phyloP scores from a whole-genome alignment of 805 yeast genomes.

The Nakazawaea anatomiae region DNA sequence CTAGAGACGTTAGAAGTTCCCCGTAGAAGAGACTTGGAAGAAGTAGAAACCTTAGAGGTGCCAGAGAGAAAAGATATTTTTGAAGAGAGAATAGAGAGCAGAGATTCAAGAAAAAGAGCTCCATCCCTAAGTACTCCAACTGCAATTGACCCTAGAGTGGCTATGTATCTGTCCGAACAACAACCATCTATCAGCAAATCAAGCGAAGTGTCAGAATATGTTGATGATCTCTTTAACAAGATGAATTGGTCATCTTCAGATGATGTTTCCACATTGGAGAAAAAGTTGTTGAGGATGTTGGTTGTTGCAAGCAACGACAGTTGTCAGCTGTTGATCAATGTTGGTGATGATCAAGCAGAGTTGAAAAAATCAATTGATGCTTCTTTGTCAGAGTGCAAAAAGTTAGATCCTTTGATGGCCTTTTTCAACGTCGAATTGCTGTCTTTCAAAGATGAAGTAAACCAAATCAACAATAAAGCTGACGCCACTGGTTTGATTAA shows the following conservation, averaged over 20 bases:
- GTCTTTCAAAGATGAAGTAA: slow-evolving; percentile 61
- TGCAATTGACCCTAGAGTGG: slow-evolving; percentile 1
- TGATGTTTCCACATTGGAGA: slow-evolving; percentile 51
- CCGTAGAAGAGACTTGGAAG: neutral
- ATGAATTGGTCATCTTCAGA: slow-evolving; percentile 72
- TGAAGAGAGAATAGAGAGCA: neutral
- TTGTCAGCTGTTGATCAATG: slow-evolving; percentile 46
- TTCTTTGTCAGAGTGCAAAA: slow-evolving; percentile 48
- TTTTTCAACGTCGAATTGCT: slow-evolving; percentile 56
- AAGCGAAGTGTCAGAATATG: slow-evolving; percentile 19
- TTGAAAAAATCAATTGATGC: slow-evolving; percentile 35
- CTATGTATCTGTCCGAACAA: neutral
- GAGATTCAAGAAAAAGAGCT: neutral
- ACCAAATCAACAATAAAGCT: slow-evolving; percentile 32
- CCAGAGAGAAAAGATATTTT: neutral
- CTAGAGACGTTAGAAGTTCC: neutral
- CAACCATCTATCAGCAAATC: neutral
- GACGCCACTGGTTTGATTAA: slow-evolving; percentile 6
- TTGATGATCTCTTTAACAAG: slow-evolving; percentile 69
- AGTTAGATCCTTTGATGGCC: slow-evolving; percentile 47
- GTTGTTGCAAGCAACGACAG: slow-evolving; percentile 57
- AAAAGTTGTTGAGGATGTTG: slow-evolving; percentile 53
- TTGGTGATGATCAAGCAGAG: slow-evolving; percentile 36
- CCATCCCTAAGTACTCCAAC: neutral
- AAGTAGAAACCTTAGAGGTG: neutral